phyloP scores from a whole-genome alignment of 2,329 filamentous ascomycete species.

The Pestalotiopsis sp. region DNA sequence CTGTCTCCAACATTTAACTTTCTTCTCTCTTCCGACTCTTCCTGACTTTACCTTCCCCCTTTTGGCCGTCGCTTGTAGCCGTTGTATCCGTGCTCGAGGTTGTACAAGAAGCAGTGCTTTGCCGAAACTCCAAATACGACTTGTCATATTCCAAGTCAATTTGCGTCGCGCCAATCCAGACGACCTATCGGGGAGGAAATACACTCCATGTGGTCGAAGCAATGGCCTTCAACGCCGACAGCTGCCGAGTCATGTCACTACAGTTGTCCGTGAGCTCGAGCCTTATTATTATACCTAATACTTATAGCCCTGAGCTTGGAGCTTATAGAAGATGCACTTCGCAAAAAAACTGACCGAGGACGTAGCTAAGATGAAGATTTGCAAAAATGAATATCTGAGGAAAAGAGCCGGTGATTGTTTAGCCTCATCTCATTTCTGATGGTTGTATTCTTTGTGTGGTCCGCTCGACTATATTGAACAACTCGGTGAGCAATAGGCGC shows the following conservation, averaged over 20 bases:
- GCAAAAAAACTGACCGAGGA: not conserved
- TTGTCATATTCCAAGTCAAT: not conserved
- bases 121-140: not conserved
- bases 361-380: not conserved
- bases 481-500: constrained; percentile 2
- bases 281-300: not conserved
- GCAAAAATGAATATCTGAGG: not conserved
- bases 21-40: not conserved
- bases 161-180: not conserved
- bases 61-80: not conserved
- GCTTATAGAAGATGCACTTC: not conserved
- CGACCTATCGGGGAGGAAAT: not conserved
- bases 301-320: not conserved
- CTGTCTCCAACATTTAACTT: not conserved
- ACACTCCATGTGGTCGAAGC: not conserved
- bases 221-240: not conserved
- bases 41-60: not conserved
- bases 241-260: not conserved
- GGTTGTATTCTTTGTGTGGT: not conserved
- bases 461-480: not conserved
- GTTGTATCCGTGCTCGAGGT: not conserved
- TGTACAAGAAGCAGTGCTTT: not conserved
- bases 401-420: not conserved
- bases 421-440: not conserved
- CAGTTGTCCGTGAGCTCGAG: not conserved